phyloP scores from a whole-genome alignment of 371 early-diverging fungal species.

The Capniomyces stellatus region DNA sequence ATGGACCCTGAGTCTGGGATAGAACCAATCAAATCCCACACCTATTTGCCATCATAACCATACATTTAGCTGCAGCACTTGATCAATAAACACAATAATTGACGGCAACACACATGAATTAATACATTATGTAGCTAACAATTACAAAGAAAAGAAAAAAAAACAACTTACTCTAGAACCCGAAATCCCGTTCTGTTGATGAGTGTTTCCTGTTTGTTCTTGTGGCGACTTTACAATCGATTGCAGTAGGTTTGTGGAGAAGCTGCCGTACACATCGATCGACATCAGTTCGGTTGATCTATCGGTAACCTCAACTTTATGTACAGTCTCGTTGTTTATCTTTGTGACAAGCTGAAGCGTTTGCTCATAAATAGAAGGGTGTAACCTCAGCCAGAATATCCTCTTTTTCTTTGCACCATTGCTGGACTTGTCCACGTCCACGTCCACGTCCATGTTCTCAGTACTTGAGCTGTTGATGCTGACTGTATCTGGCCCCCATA shows the following conservation, averaged over 20 bases:
- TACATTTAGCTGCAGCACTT: not conserved
- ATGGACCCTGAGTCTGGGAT: not conserved
- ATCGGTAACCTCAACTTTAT: not conserved
- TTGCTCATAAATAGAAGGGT: not conserved
- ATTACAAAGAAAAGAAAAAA: too few relatives aligned
- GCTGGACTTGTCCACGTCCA: not conserved
- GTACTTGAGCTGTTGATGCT: not conserved
- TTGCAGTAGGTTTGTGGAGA: not conserved
- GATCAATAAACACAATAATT: not conserved
- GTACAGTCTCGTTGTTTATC: not conserved
- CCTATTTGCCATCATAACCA: not conserved
- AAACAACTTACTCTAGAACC: too few relatives aligned
- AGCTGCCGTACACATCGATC: conserved; percentile 2
- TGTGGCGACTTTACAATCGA: not conserved
- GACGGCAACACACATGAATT: not conserved
- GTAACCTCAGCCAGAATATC: not conserved
- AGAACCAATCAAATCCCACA: not conserved
- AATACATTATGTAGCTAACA: not conserved
- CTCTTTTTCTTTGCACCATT: too few relatives aligned
- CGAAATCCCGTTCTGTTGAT: too few relatives aligned
- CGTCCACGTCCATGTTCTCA: not conserved
- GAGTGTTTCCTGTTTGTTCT: not conserved
- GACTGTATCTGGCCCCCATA: conserved; percentile 9
- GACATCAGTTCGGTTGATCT: not conserved
- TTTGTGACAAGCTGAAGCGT: not conserved